Percentiles rank a stretch among this genome's conserved stretches.
Evolutionary conservation across 352 stramenopile genomes (phyloP).

Genomic region (Phytopythium montanum): DNA sequence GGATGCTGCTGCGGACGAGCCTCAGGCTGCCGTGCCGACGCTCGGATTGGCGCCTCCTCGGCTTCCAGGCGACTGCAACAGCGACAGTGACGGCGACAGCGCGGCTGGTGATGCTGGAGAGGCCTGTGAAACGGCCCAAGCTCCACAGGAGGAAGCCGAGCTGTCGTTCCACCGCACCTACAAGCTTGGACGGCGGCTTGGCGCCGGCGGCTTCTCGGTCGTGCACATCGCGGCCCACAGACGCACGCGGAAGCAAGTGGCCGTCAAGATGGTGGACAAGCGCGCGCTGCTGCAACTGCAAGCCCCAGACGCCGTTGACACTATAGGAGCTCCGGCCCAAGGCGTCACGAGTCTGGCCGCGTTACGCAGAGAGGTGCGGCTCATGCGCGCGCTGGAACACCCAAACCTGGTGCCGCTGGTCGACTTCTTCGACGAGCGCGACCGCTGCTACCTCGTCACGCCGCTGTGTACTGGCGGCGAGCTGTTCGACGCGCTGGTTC

Average conservation of each 20-base stretch:
- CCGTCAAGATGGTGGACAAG: conserved; percentile 80
- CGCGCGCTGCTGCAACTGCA: conserved; percentile 39
- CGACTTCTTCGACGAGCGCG: conserved; percentile 86
- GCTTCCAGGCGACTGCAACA: conserved; percentile 7
- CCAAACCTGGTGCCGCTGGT: conserved; percentile 86
- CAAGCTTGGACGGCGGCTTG: conserved; percentile 83
- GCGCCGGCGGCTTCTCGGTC: conserved; percentile 84
- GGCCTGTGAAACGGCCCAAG: conserved; percentile 5
- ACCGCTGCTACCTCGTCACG: conserved; percentile 93
- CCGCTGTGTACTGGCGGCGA: conserved; percentile 90
- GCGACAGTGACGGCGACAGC: background rate
- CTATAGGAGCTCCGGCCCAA: too few relatives aligned
- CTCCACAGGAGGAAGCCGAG: conserved; percentile 9
- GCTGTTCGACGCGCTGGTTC: conserved; percentile 91
- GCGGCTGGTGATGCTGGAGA: conserved; percentile 36
- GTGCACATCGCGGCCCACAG: conserved; percentile 82
- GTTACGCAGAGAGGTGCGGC: conserved; percentile 62
- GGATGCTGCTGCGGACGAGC: too few relatives aligned
- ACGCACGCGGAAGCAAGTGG: conserved; percentile 68
- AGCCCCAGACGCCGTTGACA: too few relatives aligned
- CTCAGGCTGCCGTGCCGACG: too few relatives aligned
- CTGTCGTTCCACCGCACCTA: conserved; percentile 69
- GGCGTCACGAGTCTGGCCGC: too few relatives aligned
- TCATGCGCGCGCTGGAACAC: conserved; percentile 66
- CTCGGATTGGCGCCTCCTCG: conserved; percentile 16